Base-by-base conservation (phyloP, 1,139 yeast genomes). In the Yamadazyma trypodendri region DNA sequence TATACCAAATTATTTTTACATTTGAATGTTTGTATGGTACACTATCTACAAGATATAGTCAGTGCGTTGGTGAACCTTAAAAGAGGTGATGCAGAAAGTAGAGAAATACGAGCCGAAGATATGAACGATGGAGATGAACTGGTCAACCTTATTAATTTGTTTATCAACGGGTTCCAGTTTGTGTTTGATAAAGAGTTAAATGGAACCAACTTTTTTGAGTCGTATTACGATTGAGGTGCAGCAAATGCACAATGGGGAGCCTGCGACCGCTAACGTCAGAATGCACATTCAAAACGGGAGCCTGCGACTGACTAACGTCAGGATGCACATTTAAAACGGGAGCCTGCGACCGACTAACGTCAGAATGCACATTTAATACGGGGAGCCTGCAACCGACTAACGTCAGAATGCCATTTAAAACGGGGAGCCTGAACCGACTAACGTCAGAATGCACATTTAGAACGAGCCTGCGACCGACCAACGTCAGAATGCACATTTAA, bases 71-170 rank as follows among this genome's bases (percentile, higher is more conserved):
- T 62, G 28, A 61, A 62, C 38, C 56, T 71, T 39, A 58, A 67
- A 43, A 48, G 77, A 20, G 77, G 76, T 1, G 57, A 69, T 45
- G 76, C 77, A 1, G 77, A 71, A 45, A 44, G 57, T 32, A 44
- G 56, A 10, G 58, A 54, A 9, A 50, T 65, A 13, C 56, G 51
- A 12, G 58, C 59, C 7, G 58, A 59, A 10, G 66, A 60, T 30
- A 50, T 59, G 37, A 55, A 52, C 34, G 73, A 66, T 35, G 71
- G 70, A 10, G 63, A 55, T 40, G 46, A 50, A 11, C 46, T 38
- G n/a, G 52, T 58, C 24, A 51, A 52, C 20, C 49, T 67, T 34
- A 50, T 32, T 6, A 63, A 60, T 40, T 47, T 68, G 35, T 43
- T 56, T 15, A 37, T 70, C 12, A 66, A 61, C 39, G 75, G 75